Base-by-base conservation (phyloP, 1,284 basidiomycete genomes). In the Ceratobasidium sp. region DNA sequence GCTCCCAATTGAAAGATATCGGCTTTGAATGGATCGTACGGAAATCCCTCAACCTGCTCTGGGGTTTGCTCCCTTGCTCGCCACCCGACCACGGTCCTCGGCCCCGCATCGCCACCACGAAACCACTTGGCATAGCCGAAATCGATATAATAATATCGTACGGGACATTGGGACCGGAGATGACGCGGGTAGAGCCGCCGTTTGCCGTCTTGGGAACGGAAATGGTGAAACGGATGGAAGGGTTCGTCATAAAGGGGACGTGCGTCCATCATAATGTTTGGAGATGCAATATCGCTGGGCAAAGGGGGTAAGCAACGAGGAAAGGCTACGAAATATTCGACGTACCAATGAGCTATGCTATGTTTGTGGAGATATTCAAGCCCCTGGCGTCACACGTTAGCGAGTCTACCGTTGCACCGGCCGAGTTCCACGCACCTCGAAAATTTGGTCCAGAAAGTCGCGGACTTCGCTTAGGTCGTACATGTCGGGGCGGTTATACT, bases 381-480 rank as follows among this genome's bases (percentile, higher is more conserved):
- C 30, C 69, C 69, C 69, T 71, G n/a, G 3, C n/a, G 33, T 16
- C n/a, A 10, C 18, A 33, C 7, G 35, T 41, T 41, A 41, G 20
- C 4, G 41, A 20, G n/a, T 3, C 38, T 62, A n/a, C 3, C 35
- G n/a, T n/a, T 41, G 33, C 20, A 38, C 12, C 4, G 35, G 16
- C 44, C 35, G 35, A n/a, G 27, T 7, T 5, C 7, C 6, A 35
- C 71, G 5, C n/a, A 65, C 71, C 59, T 75, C 71, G 62, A 75
- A 75, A n/a, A 75, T 64, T 52, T 75, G 71, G 12, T 75, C 59
- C 23, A 75, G 18, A 38, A 75, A 75, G 52, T 75, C 71, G 20
- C 65, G 62, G 10, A 75, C 46, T 16, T 75, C 71, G 14, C 71
- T 41, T 4, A 75, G 60, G 55, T 75, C 60, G 60, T 60, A 75